A percentile compares a stretch with the other conserved stretches of the same genome.
phyloP scores from a whole-genome alignment of 2,329 filamentous ascomycete genomes.

The Hymenoscyphus salicellus region DNA sequence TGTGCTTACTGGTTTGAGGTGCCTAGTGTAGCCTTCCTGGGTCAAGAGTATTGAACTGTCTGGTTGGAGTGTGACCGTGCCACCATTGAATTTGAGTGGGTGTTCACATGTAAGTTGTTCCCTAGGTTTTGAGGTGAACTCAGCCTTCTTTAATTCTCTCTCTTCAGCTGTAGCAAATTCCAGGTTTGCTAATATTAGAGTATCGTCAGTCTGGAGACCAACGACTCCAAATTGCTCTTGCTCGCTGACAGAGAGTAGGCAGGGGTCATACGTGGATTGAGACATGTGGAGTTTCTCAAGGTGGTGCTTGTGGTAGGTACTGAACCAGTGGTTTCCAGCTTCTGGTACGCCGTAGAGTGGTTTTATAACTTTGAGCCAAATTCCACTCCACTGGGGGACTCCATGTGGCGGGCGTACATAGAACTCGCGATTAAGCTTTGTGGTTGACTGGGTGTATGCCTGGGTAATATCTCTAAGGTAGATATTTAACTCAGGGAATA shows the following conservation, averaged over 20 bases:
- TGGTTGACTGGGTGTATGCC: constrained; percentile 15
- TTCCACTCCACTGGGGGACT: background rate
- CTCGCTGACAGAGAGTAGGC: background rate
- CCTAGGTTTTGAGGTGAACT: constrained; percentile 13
- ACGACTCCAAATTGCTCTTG: constrained; percentile 12
- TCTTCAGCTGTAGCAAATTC: constrained; percentile 9
- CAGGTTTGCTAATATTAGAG: constrained; percentile 11
- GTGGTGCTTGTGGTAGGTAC: constrained; percentile 15
- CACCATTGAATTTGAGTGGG: background rate
- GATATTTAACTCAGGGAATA: background rate
- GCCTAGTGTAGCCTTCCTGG: background rate
- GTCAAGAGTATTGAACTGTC: background rate
- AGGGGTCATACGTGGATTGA: constrained; percentile 13
- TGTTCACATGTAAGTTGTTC: background rate
- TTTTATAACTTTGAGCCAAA: constrained; percentile 8
- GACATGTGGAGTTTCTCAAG: constrained; percentile 10
- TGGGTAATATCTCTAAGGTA: constrained; percentile 17
- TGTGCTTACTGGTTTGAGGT: background rate
- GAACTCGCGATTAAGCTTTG: constrained; percentile 13
- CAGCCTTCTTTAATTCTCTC: constrained; percentile 10
- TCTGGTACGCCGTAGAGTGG: constrained; percentile 18
- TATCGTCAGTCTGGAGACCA: constrained; percentile 17
- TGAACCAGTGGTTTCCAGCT: constrained; percentile 17
- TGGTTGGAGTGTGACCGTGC: background rate
- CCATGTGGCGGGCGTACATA: constrained; percentile 10